phyloP scores from a whole-genome alignment of 2,329 filamentous ascomycete genomes.

The Byssothecium circinans region DNA sequence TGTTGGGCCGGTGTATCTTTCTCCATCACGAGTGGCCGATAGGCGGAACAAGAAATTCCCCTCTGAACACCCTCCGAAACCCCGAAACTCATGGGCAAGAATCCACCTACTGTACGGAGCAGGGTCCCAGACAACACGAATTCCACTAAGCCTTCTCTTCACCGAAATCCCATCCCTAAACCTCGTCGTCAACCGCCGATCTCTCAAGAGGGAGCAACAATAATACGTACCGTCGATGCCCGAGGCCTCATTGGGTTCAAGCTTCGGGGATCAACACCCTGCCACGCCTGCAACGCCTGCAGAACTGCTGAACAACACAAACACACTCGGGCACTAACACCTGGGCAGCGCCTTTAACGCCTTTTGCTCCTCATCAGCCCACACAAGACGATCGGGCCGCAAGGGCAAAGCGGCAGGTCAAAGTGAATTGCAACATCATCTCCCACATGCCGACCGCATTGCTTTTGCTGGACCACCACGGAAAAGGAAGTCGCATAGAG shows the following conservation, averaged over 20 bases:
- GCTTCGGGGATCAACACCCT: slow-evolving; percentile 23
- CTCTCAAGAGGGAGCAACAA: slow-evolving; percentile 19
- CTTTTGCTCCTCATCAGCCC: slow-evolving; percentile 29
- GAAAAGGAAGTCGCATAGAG: background rate
- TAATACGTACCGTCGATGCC: slow-evolving; percentile 24
- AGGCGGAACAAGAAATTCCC: slow-evolving; percentile 1
- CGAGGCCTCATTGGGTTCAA: slow-evolving; percentile 18
- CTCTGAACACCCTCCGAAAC: background rate
- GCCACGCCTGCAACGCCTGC: slow-evolving; percentile 19
- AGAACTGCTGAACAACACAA: background rate
- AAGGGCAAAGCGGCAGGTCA: slow-evolving; percentile 19
- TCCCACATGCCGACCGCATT: background rate
- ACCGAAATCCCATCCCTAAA: slow-evolving; percentile 1
- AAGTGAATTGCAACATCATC: slow-evolving; percentile 13
- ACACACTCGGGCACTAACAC: slow-evolving; percentile 28
- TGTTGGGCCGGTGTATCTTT: background rate
- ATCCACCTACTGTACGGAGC: background rate
- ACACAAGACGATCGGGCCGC: slow-evolving; percentile 7
- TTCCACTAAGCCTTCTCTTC: slow-evolving; percentile 1
- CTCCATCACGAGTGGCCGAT: background rate
- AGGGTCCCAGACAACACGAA: too few species aligned
- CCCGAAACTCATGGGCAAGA: background rate
- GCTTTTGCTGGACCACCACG: background rate
- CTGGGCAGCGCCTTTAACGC: slow-evolving; percentile 22
- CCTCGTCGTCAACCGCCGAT: slow-evolving; percentile 5